Conservation (phyloP, 768 basidiomycete genomes). For the Coprinopsis cinerea region DNA sequence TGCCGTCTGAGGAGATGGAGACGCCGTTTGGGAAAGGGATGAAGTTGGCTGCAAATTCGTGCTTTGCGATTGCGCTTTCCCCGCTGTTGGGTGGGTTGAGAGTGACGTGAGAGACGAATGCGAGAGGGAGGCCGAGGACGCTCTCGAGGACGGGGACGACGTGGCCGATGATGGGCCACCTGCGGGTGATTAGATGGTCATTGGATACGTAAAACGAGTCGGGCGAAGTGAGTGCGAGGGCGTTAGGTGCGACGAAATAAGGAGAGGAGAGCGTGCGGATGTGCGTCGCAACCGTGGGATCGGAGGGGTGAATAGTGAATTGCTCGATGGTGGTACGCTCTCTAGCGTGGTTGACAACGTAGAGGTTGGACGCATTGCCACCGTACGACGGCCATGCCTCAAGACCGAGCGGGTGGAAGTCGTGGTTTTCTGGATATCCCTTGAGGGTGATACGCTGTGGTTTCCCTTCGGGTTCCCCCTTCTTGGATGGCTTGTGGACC, state of each 20-base stretch:
- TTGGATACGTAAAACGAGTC: conserved; percentile 69
- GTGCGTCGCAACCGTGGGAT: conserved; percentile 40
- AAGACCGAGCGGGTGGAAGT: conserved; percentile 70
- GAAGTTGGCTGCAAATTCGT: conserved; percentile 38
- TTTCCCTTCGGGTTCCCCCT: conserved; percentile 10
- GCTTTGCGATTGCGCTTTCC: conserved; percentile 22
- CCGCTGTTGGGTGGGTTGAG: conserved; percentile 26
- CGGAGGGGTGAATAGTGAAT: conserved; percentile 45
- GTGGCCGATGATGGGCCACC: conserved; percentile 47
- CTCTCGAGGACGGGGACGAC: conserved; percentile 52
- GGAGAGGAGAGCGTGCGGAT: conserved; percentile 55
- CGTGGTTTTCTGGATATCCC: conserved; percentile 49
- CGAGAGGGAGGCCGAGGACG: conserved; percentile 47
- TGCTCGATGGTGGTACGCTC: conserved; percentile 60
- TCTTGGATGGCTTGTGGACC: conserved; percentile 31
- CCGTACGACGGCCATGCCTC: conserved; percentile 48
- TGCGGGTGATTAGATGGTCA: conserved; percentile 64
- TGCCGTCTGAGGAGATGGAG: conserved; percentile 45
- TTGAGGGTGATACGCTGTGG: conserved; percentile 34
- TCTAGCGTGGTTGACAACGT: conserved; percentile 66
- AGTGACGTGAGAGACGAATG: conserved; percentile 54
- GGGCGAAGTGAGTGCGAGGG: conserved; percentile 58
- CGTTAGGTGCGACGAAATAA: conserved; percentile 60
- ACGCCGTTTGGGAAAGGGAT: conserved; percentile 69
- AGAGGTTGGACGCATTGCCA: conserved; percentile 49